Evolutionary conservation across 2,329 filamentous ascomycete species (phyloP).

Genomic region (Xylaria sp.): DNA sequence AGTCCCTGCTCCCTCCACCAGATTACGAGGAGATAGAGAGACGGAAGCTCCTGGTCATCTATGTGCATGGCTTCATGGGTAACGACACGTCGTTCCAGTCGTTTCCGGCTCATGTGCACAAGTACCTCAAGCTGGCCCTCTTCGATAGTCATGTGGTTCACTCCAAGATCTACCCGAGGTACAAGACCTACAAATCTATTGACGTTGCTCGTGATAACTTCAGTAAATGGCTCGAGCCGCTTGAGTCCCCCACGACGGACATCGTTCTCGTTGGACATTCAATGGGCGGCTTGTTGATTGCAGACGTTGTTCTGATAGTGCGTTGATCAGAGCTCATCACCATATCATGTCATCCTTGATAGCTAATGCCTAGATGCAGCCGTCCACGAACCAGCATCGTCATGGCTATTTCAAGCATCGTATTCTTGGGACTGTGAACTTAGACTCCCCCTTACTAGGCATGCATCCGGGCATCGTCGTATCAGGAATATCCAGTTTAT

Average conservation of each 20-base stretch:
- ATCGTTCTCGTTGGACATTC: conserved; percentile 81
- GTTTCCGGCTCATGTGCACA: conserved; percentile 83
- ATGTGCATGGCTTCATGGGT: conserved; percentile 88
- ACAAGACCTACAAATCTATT: conserved; percentile 68
- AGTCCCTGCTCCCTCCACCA: conserved; percentile 32
- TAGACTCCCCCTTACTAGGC: conserved; percentile 82
- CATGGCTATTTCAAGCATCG: conserved; percentile 58
- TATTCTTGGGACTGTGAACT: conserved; percentile 73
- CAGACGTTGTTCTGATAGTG: conserved; percentile 68
- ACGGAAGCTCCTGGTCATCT: conserved; percentile 67
- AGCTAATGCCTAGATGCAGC: conserved; percentile 22
- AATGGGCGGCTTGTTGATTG: conserved; percentile 79
- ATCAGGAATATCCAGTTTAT: conserved; percentile 75
- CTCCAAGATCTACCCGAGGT: conserved; percentile 78
- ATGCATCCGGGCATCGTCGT: conserved; percentile 83
- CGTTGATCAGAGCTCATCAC: conserved; percentile 26
- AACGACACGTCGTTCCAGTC: conserved; percentile 81
- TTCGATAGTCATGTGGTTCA: conserved; percentile 73
- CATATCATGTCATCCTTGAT: background rate
- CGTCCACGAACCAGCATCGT: conserved; percentile 19
- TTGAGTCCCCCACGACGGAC: conserved; percentile 69
- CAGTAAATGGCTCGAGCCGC: conserved; percentile 73
- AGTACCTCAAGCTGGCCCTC: conserved; percentile 61
- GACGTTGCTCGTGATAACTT: conserved; percentile 75
- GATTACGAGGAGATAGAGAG: conserved; percentile 33